phyloP scores from a whole-genome alignment of 495 filamentous ascomycete genomes.

The Collariella sp. region DNA sequence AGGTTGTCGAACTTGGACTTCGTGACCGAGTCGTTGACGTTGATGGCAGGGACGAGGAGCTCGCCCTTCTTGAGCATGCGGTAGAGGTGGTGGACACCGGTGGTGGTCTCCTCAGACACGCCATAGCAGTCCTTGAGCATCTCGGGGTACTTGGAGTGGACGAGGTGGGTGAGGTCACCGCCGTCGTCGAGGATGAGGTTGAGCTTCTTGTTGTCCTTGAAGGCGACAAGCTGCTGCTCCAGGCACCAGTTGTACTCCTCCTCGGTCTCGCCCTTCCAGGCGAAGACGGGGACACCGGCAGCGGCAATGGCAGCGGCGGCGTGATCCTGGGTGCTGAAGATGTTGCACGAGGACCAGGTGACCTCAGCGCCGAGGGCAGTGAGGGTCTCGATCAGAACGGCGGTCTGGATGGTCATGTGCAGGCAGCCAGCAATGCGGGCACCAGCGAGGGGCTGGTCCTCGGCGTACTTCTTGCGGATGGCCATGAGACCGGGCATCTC shows the following conservation, averaged over 20 bases:
- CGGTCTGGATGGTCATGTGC: constrained; percentile 99
- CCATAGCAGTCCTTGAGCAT: constrained; percentile 96
- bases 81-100: constrained; percentile 99
- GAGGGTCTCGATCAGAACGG: constrained; percentile 97
- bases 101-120: constrained; percentile 98
- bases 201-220: constrained; percentile 92
- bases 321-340: constrained; percentile 98
- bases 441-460: constrained; percentile 87
- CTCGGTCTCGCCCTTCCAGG: constrained; percentile 99
- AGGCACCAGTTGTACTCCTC: constrained; percentile 99
- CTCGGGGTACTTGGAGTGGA: constrained; percentile 97
- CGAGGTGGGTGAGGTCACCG: constrained; percentile 91
- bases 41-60: constrained; percentile 92
- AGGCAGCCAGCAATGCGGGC: constrained; percentile 89
- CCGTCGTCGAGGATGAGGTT: constrained; percentile 99
- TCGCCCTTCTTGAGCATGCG: constrained; percentile 87
- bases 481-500: constrained; percentile 98
- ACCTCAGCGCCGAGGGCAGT: constrained; percentile 90
- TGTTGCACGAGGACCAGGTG: constrained; percentile 98
- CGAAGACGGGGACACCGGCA: constrained; percentile 89
- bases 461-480: constrained; percentile 81
- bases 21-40: constrained; percentile 98
- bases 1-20: constrained; percentile 99
- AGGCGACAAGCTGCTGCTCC: constrained; percentile 93
- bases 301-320: constrained; percentile 96